Evolutionary conservation across 2,329 filamentous ascomycete genomes (phyloP), one percentile per base, ranked within the genome.

Genomic region (Tolypocladium ovalisporum): DNA sequence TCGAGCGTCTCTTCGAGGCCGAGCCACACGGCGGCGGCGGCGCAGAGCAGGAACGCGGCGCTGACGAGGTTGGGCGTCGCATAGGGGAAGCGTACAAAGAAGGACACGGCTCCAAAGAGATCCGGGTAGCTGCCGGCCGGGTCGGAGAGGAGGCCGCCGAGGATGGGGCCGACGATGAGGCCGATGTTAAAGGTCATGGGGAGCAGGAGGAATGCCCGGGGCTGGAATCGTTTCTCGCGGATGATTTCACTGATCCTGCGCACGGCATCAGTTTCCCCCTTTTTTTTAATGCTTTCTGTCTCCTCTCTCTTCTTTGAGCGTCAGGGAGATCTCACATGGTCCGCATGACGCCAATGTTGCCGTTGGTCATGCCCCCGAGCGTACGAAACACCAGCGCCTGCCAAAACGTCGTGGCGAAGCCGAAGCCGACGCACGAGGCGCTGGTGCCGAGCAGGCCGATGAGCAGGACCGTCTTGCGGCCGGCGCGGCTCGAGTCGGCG

Each of bases 381-480:
- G 85, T 89, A 15, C 89, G 79, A 59, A 87, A 85, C 13, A 88
- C 44, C 7, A 90, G 76, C 79, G 91, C 90, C 71, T 91, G 85
- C 77, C 79, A 80, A 37, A 93, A 78, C 1, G 76, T 78, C 57
- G 71, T 79, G 32, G 86, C 83, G 60, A 90, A 73, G 0, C 89
- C 89, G 66, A 92, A 92, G 1, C 76, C 71, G 8, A 72, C 49
- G 19, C 66, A 71, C 1, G 70, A 71, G 5, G 70, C n/a, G 34
- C 65, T 64, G 15, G 79, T 90, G 0, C 90, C 90, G 2, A 84
- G 65, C 35, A 96, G 72, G 0, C 91, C 90, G 56, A 95, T 83
- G 56, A 95, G 73, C 24, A 96, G 76, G 15, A 94, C 88, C 19
- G 79, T 81, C 71, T 96, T 96, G 53, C 90, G 80, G 0, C 90